Conservation (phyloP, 2,329 filamentous ascomycete species). For the Hymenoscyphus scutula region DNA sequence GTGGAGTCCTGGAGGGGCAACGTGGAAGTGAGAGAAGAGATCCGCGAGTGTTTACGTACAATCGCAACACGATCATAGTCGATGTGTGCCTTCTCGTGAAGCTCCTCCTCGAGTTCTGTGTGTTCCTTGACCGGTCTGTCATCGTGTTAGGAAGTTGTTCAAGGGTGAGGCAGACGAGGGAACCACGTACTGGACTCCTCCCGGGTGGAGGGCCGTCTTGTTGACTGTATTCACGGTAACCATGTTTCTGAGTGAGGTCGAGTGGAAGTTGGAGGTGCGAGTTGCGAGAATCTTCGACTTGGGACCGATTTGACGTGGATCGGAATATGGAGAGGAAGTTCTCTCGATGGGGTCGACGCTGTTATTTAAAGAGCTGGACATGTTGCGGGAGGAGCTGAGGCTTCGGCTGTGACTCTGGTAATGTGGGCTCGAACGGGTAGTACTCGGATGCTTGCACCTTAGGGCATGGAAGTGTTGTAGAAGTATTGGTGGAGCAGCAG, state of each 20-base stretch:
- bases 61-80: constrained; percentile 98
- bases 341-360: constrained; percentile 28
- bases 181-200: constrained; percentile 33
- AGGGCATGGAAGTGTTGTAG: not conserved
- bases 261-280: constrained; percentile 30
- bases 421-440: not conserved
- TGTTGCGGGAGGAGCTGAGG: constrained; percentile 8
- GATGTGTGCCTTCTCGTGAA: constrained; percentile 97
- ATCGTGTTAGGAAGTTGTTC: constrained; percentile 16
- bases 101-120: constrained; percentile 96
- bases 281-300: constrained; percentile 29
- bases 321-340: constrained; percentile 32
- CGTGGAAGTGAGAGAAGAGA: not conserved
- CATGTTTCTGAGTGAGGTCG: constrained; percentile 34
- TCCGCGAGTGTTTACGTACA: constrained; percentile 53
- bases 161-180: constrained; percentile 8
- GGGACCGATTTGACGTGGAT: constrained; percentile 31
- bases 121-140: constrained; percentile 76
- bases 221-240: constrained; percentile 32
- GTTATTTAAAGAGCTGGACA: constrained; percentile 28
- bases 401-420: constrained; percentile 16
- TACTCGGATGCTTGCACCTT: not conserved
- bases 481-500: constrained; percentile 10
- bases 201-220: constrained; percentile 34
- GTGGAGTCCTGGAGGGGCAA: not conserved